A percentile compares a stretch with the other conserved stretches of the same genome.
phyloP scores from a whole-genome alignment of 176 grass and related monocot genomes.

The Echinochloa phyllopogon region DNA sequence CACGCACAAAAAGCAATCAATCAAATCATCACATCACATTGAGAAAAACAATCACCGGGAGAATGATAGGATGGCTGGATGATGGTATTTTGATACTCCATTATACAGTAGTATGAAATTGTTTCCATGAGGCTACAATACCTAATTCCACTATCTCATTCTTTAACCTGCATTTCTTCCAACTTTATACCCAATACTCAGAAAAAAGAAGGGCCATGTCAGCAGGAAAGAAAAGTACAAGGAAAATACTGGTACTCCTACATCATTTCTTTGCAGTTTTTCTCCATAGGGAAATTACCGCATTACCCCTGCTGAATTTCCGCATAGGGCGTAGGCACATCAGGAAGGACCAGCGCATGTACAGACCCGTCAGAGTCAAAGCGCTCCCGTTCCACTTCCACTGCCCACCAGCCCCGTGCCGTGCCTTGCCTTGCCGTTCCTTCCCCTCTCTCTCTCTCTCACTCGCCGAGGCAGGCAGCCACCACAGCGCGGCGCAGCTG shows the following conservation, averaged over 20 bases:
- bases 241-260: too few relatives aligned
- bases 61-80: too few relatives aligned
- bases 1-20: neutral
- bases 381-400: constrained; percentile 4
- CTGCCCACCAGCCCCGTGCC: constrained; percentile 26
- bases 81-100: too few relatives aligned
- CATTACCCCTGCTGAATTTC: neutral
- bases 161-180: too few relatives aligned
- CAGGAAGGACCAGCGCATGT: neutral
- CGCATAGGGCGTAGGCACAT: constrained; percentile 8
- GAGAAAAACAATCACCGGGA: neutral
- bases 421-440: constrained; percentile 21
- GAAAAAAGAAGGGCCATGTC: too few relatives aligned
- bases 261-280: neutral
- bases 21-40: neutral
- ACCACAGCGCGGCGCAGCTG: constrained; percentile 9
- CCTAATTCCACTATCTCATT: too few relatives aligned
- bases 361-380: constrained; percentile 47
- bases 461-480: constrained; percentile 32
- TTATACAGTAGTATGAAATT: too few relatives aligned
- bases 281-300: neutral
- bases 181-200: too few relatives aligned
- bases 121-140: too few relatives aligned
- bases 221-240: neutral
- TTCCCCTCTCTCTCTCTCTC: constrained; percentile 8